phyloP scores from a whole-genome alignment of 164 flowering plant species.

The Macadamia tetraphylla region DNA sequence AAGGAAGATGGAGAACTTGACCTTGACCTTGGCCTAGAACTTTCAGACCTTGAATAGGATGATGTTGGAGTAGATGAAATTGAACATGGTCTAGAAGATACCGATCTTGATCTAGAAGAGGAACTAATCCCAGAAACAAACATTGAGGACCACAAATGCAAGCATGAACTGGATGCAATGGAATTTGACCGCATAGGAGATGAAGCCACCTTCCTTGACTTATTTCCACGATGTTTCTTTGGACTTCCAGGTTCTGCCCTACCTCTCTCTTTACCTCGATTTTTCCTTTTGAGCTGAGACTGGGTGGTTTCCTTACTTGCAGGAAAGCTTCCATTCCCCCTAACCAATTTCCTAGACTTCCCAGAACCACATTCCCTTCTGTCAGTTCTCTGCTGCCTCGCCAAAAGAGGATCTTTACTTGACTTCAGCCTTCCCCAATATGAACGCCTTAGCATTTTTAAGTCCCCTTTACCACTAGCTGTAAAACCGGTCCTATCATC shows the following conservation, averaged over 20 bases:
- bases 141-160: constrained; percentile 16
- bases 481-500: constrained; percentile 12
- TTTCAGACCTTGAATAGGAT: constrained; percentile 15
- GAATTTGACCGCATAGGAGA: constrained; percentile 20
- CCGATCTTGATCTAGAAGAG: constrained; percentile 14
- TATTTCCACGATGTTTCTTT: constrained; percentile 17
- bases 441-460: constrained; percentile 15
- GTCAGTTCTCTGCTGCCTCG: constrained; percentile 11
- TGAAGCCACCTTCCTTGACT: constrained; percentile 18
- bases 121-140: constrained; percentile 10
- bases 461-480: constrained; percentile 16
- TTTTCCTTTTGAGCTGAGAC: constrained; percentile 12
- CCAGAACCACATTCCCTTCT: constrained; percentile 15
- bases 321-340: constrained; percentile 8
- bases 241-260: constrained; percentile 16
- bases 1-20: constrained; percentile 20
- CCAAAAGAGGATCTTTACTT: constrained; percentile 8
- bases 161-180: constrained; percentile 24
- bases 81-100: constrained; percentile 25
- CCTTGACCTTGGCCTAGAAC: constrained; percentile 24
- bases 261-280: constrained; percentile 17
- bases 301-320: constrained; percentile 9
- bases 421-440: constrained; percentile 11
- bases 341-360: constrained; percentile 6
- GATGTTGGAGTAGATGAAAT: constrained; percentile 21